Percentiles rank a stretch among this genome's conserved stretches.
These are phyloP conservation scores for Gossypium bickii DNA, from an alignment of 345 rosid genomes.

Conservation along the genomic window DNA sequence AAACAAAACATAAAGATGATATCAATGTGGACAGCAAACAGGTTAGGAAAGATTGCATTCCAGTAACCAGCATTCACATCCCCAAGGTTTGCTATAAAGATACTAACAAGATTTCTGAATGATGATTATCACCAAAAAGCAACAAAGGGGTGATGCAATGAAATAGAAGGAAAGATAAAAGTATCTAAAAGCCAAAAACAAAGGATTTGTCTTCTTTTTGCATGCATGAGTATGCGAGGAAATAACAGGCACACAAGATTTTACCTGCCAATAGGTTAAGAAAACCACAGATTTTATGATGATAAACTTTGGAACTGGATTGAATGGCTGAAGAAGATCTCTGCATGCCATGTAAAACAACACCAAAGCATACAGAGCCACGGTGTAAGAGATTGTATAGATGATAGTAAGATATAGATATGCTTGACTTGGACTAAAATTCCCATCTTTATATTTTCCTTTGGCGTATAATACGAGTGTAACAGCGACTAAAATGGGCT, in stretches of 20 bases:
- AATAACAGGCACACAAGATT: neutral
- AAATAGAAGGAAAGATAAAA: neutral
- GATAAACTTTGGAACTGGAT: conserved; percentile 95
- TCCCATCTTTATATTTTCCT: conserved; percentile 94
- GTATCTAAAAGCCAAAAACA: neutral
- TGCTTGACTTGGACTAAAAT: conserved; percentile 82
- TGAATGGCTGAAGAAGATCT: conserved; percentile 97
- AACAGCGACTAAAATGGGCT: conserved; percentile 85
- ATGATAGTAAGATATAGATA: conserved; percentile 91
- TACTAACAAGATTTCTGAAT: neutral
- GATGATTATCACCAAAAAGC: conserved; percentile 3
- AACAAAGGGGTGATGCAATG: conserved; percentile 3
- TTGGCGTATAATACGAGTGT: conserved; percentile 89
- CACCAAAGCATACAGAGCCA: conserved; percentile 83
- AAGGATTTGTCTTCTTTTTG: neutral
- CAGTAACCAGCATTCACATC: neutral
- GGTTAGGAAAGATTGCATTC: neutral
- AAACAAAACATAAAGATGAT: neutral
- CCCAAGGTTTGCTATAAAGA: neutral
- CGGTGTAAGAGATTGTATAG: conserved; percentile 81
- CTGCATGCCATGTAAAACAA: conserved; percentile 94
- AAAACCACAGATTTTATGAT: conserved; percentile 95
- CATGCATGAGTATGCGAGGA: neutral
- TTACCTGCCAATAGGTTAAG: conserved; percentile 98
- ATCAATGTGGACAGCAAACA: neutral